A percentile compares a stretch with the other conserved stretches of the same genome.
phyloP scores from a whole-genome alignment of 108 stramenopile genomes.

The Licmophora abbreviata region DNA sequence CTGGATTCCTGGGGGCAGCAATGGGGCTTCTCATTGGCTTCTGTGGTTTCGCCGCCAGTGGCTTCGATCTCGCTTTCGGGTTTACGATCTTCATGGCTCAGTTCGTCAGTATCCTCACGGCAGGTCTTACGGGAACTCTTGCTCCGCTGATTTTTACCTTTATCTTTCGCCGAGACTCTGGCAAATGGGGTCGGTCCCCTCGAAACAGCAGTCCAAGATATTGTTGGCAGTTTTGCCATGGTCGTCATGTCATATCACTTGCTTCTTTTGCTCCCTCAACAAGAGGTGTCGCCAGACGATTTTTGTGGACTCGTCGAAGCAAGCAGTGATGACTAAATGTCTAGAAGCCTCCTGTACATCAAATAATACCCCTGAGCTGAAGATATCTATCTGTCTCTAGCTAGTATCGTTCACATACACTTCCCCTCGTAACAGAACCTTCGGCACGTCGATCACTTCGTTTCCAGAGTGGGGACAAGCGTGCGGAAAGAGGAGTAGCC shows the following conservation, averaged over 20 bases:
- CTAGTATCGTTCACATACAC: slow-evolving; percentile 12
- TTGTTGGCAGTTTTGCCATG: slow-evolving; percentile 60
- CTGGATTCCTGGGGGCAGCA: slow-evolving; percentile 36
- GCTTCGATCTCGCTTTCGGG: slow-evolving; percentile 36
- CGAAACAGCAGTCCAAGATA: slow-evolving; percentile 63
- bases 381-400: background rate
- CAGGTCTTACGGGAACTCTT: slow-evolving; percentile 53
- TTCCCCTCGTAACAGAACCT: slow-evolving; percentile 73
- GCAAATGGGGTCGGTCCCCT: slow-evolving; percentile 56
- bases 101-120: slow-evolving; percentile 37
- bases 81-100: slow-evolving; percentile 44
- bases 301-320: slow-evolving; percentile 17
- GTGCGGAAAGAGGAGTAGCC: slow-evolving; percentile 70
- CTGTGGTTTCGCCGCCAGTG: slow-evolving; percentile 38
- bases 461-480: slow-evolving; percentile 60
- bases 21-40: slow-evolving; percentile 34
- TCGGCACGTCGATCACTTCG: slow-evolving; percentile 48
- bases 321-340: background rate
- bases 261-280: slow-evolving; percentile 32
- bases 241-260: slow-evolving; percentile 47
- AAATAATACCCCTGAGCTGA: too few species aligned
- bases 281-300: slow-evolving; percentile 32
- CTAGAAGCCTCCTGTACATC: too few species aligned
- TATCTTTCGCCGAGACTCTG: slow-evolving; percentile 37
- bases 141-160: slow-evolving; percentile 53